phyloP scores from a whole-genome alignment of 2,329 filamentous ascomycete genomes.

The Fusarium sp. region DNA sequence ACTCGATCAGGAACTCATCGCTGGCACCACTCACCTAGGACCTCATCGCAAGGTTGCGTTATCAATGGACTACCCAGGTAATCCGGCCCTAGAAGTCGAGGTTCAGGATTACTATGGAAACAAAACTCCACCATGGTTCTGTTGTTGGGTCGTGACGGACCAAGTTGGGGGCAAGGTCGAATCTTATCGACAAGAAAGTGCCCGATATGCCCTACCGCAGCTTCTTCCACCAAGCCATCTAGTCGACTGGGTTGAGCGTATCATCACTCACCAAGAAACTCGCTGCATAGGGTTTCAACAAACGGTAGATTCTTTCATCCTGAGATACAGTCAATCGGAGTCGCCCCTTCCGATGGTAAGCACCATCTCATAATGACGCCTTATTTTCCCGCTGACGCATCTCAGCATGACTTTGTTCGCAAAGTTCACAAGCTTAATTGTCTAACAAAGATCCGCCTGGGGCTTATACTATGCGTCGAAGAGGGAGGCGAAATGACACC shows the following conservation, averaged over 20 bases:
- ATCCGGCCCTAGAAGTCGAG: constrained; percentile 40
- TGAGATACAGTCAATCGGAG: constrained; percentile 42
- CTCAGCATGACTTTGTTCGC: constrained; percentile 40
- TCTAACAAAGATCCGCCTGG: constrained; percentile 43
- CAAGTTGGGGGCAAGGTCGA: constrained; percentile 44
- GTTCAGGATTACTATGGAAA: constrained; percentile 45
- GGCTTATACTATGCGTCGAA: constrained; percentile 43
- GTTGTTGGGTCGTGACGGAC: constrained; percentile 46
- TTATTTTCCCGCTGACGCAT: constrained; percentile 2
- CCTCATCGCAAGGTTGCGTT: constrained; percentile 42
- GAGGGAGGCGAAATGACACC: constrained; percentile 39
- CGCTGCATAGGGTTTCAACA: constrained; percentile 45
- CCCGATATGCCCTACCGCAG: constrained; percentile 43
- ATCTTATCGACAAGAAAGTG: constrained; percentile 43
- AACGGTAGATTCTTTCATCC: constrained; percentile 44
- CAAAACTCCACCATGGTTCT: constrained; percentile 42
- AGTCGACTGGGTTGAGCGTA: constrained; percentile 44
- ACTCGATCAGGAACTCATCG: constrained; percentile 44
- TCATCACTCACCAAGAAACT: constrained; percentile 39
- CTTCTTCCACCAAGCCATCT: constrained; percentile 38
- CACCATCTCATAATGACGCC: background rate
- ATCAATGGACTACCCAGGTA: constrained; percentile 45
- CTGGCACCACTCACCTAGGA: constrained; percentile 45
- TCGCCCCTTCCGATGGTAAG: constrained; percentile 42
- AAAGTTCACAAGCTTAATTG: constrained; percentile 46